Evolutionary conservation across 805 yeast species (phyloP), one percentile per base, ranked within the genome.

Genomic region (Kuraishia borneana): DNA sequence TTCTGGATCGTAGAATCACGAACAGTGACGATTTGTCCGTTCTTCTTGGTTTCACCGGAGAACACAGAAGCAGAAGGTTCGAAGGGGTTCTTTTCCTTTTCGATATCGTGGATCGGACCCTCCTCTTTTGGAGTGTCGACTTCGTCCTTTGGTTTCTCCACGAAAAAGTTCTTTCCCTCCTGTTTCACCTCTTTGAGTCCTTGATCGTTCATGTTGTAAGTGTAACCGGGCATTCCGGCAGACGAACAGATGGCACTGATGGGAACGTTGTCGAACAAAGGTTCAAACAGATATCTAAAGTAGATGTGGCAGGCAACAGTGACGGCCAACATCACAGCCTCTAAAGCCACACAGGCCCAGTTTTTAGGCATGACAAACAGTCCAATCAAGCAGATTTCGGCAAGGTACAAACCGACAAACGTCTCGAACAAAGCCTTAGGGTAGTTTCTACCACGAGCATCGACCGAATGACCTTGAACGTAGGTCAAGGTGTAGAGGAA

Each of bases 261-360:
- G 40, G 92, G 94, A 35, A 83, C 84, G 28, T 67, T 57, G 35
- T 82, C 85, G 36, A 75, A 60, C 38, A 81, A 52, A 22, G 84
- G 78, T 32, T 73, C 65, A 53, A 79, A 80, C 40, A 54, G 68
- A 54, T 66, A 53, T 49, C 73, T 74, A 47, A 73, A 60, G 51
- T 65, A 77, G 21, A 81, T 39, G 48, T 81, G 89, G 21, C 69
- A 59, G 16, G 56, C 51, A 20, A 71, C 77, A 10, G 89, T 78
- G 30, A 60, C 70, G n/a, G 51, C 72, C 12, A 79, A 44, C 40
- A 68, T 54, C n/a, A 74, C 65, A 36, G 63, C 79, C 54, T 81
- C 88, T 36, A 83, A 59, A 3, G 64, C 92, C 42, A 81, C 73
- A 45, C 79, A 73, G 17, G 81, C 84, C 89, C 89, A 83, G 42